phyloP scores from a whole-genome alignment of 257 asterid genomes.

The Solanum sejunctum region DNA sequence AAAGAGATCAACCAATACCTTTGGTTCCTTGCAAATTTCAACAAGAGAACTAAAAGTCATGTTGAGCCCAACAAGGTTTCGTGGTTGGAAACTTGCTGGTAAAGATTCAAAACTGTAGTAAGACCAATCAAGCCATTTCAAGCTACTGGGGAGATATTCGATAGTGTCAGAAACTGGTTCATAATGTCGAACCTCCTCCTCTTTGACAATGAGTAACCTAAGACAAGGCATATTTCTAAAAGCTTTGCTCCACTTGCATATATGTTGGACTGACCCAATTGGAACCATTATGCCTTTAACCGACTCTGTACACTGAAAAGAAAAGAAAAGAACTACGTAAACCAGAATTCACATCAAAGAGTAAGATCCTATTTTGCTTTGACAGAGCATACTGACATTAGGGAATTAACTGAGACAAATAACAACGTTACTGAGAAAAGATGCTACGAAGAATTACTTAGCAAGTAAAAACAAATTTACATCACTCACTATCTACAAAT shows the following conservation, averaged over 20 bases:
- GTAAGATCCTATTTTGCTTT: background rate
- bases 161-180: background rate
- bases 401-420: background rate
- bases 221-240: background rate
- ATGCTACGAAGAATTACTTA: background rate
- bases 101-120: background rate
- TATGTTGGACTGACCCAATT: background rate
- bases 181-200: background rate
- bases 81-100: background rate
- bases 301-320: background rate
- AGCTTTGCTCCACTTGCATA: background rate
- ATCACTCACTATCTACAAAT: background rate
- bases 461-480: background rate
- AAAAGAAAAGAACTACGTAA: background rate
- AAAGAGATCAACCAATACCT: background rate
- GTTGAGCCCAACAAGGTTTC: background rate
- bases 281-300: background rate
- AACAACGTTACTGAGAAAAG: background rate
- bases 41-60: background rate
- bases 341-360: background rate
- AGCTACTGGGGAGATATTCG: background rate
- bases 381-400: background rate
- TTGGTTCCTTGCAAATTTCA: background rate
- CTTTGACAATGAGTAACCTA: background rate
- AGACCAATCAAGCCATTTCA: constrained; percentile 1